phyloP scores from a whole-genome alignment of 2,329 filamentous ascomycete genomes.

The Acephala macrosclerotiorum region DNA sequence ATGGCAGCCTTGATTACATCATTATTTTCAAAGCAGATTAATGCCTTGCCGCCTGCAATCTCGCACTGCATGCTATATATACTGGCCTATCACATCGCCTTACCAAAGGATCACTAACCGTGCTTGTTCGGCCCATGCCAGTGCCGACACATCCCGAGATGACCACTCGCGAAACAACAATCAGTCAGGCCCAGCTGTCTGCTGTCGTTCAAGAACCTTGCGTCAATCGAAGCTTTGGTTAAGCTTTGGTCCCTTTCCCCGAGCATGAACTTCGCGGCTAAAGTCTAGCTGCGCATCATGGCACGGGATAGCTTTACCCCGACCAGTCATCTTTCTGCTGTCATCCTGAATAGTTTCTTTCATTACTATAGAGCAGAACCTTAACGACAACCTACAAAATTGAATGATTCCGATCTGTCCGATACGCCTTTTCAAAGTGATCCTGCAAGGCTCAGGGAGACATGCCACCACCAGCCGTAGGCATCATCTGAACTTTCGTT shows the following conservation, averaged over 20 bases:
- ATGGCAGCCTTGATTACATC: neutral
- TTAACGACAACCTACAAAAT: neutral
- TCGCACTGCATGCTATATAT: neutral
- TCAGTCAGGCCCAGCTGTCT: neutral
- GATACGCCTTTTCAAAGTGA: neutral
- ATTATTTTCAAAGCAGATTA: neutral
- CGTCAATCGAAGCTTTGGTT: neutral
- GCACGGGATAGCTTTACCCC: constrained; percentile 2
- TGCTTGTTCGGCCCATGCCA: neutral
- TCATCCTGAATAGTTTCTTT: neutral
- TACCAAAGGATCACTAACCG: neutral
- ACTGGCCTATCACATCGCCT: neutral
- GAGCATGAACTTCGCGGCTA: neutral
- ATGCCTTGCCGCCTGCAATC: neutral
- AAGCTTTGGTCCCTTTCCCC: neutral
- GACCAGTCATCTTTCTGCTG: neutral
- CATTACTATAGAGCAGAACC: neutral
- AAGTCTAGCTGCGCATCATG: neutral
- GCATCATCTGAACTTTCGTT: neutral
- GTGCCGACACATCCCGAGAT: neutral
- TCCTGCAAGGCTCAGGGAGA: constrained; percentile 1
- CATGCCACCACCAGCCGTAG: neutral
- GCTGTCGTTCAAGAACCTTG: neutral
- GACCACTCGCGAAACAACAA: neutral
- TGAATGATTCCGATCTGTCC: neutral